phyloP scores from a whole-genome alignment of 225 moss, liverwort and hornwort genomes.

The Pseudoscleropodium purum region DNA sequence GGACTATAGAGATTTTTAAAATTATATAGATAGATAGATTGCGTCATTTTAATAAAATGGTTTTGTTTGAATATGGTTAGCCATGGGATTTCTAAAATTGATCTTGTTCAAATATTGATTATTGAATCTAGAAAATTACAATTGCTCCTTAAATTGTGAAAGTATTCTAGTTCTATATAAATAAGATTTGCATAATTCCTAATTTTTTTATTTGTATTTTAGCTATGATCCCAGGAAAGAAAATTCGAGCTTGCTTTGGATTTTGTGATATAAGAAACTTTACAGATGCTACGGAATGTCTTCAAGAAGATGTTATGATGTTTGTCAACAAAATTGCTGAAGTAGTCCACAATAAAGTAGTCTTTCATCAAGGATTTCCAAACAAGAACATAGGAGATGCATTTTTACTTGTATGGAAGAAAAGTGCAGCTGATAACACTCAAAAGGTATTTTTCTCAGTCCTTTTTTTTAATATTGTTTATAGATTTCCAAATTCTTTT shows the following conservation, averaged over 20 bases:
- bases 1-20: rapidly evolving
- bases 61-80: neutral
- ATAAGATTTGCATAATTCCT: neutral
- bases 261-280: slow-evolving; percentile 96
- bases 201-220: neutral
- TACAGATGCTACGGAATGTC: slow-evolving; percentile 94
- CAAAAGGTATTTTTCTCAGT: slow-evolving; percentile 42
- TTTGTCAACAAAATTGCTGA: slow-evolving; percentile 98
- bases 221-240: slow-evolving; percentile 98
- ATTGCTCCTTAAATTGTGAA: neutral
- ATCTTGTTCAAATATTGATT: neutral
- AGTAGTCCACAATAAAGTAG: slow-evolving; percentile 90
- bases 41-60: neutral
- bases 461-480: neutral
- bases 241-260: slow-evolving; percentile 92
- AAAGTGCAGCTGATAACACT: slow-evolving; percentile 66
- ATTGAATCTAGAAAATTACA: neutral
- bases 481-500: neutral
- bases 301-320: slow-evolving; percentile 99
- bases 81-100: rapidly evolving
- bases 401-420: slow-evolving; percentile 95
- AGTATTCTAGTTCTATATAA: neutral
- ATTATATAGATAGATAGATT: neutral
- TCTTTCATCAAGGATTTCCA: slow-evolving; percentile 85
- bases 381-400: slow-evolving; percentile 99